Conservation (phyloP, 305 asterid species). For the Petunia hybrid region DNA sequence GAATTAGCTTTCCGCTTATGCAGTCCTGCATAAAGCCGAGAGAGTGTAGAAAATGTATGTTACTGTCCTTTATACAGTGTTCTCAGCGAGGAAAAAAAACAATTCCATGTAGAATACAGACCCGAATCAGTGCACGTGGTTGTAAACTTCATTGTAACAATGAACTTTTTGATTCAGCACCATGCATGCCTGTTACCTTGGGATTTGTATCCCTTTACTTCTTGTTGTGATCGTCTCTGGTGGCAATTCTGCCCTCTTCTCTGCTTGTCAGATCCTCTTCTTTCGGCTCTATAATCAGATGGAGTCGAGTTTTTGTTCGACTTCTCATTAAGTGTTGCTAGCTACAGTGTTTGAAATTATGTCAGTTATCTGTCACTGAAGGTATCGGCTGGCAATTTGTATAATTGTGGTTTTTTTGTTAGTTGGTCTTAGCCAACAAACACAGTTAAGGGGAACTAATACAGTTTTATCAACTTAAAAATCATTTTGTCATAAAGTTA, state of each 20-base stretch:
- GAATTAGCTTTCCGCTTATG: conserved; percentile 33
- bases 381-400: not conserved
- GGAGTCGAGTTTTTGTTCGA: not conserved
- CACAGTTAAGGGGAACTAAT: not conserved
- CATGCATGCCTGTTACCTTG: conserved; percentile 1
- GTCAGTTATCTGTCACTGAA: not conserved
- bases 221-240: not conserved
- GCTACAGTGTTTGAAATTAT: not conserved
- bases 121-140: not conserved
- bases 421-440: not conserved
- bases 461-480: not conserved
- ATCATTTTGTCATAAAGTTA: not conserved
- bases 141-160: conserved; percentile 15
- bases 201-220: not conserved
- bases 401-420: not conserved
- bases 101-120: conserved; percentile 9
- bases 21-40: conserved; percentile 31
- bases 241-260: not conserved
- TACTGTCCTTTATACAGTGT: conserved; percentile 30
- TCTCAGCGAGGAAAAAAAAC: not conserved
- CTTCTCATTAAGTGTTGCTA: not conserved
- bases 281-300: not conserved
- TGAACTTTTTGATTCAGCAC: not conserved
- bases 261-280: not conserved
- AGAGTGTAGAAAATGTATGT: conserved; percentile 33